Evolutionary conservation across 192 early-diverging fungal genomes (phyloP).

Genomic region (Coemansia sp.): DNA sequence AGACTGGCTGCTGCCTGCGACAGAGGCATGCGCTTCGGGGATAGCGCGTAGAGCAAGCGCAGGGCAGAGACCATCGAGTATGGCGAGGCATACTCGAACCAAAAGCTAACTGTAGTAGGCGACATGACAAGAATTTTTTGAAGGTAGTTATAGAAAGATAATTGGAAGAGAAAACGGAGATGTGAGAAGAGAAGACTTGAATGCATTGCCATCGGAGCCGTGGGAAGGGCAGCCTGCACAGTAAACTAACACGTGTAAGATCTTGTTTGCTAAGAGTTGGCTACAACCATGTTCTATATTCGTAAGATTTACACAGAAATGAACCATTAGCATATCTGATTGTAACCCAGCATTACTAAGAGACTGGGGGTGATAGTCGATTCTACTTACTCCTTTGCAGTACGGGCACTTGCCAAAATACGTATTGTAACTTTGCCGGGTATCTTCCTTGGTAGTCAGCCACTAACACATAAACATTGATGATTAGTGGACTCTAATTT

Average conservation of each 20-base stretch:
- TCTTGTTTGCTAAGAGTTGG: background rate
- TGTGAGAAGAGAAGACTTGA: background rate
- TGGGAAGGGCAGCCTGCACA: background rate
- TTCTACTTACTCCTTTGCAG: conserved; percentile 34
- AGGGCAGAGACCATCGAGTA: conserved; percentile 54
- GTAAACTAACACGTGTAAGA: background rate
- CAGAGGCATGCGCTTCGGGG: background rate
- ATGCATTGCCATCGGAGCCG: background rate
- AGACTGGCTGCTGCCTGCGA: background rate
- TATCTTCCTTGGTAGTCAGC: conserved; percentile 52
- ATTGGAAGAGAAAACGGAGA: background rate
- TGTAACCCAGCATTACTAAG: background rate
- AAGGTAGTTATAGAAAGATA: background rate
- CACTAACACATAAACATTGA: conserved; percentile 19
- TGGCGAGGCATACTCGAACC: conserved; percentile 56
- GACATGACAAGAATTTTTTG: conserved; percentile 5
- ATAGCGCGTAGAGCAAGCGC: conserved; percentile 34
- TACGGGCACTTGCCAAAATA: conserved; percentile 54
- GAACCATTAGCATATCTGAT: background rate
- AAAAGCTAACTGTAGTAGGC: conserved; percentile 30
- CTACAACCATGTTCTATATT: conserved; percentile 20
- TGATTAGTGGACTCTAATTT: no score
- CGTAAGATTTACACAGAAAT: background rate
- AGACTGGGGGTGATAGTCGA: background rate
- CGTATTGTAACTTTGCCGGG: conserved; percentile 47